Evolutionary conservation across 1,284 basidiomycete species (phyloP).

Genomic region (Anthracocystis setariae): DNA sequence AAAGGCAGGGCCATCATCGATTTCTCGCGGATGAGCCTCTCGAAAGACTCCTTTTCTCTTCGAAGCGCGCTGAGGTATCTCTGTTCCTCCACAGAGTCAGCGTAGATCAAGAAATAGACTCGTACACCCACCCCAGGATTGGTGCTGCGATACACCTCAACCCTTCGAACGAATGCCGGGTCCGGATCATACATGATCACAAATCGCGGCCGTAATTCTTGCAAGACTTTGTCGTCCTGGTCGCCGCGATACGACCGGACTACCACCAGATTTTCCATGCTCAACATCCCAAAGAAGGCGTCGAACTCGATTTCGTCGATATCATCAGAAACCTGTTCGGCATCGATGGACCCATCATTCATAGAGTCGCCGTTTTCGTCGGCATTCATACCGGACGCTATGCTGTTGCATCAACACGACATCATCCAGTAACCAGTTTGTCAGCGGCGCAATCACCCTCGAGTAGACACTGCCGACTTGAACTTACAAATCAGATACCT

Average conservation of each 20-base stretch:
- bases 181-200: constrained; percentile 92
- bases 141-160: constrained; percentile 90
- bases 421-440: no score
- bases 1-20: constrained; percentile 94
- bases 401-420: constrained; percentile 10
- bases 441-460: no score
- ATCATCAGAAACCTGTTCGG: constrained; percentile 29
- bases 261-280: constrained; percentile 82
- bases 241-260: constrained; percentile 91
- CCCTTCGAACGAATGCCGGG: constrained; percentile 87
- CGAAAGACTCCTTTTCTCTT: constrained; percentile 93
- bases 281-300: constrained; percentile 81
- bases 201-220: constrained; percentile 88
- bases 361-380: constrained; percentile 10
- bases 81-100: constrained; percentile 92
- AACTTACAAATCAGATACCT: constrained; percentile 75
- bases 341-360: constrained; percentile 6
- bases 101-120: constrained; percentile 96
- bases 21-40: constrained; percentile 89
- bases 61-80: constrained; percentile 88
- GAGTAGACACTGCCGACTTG: background rate
- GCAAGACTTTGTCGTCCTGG: constrained; percentile 86
- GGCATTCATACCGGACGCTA: constrained; percentile 17
- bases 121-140: constrained; percentile 82
- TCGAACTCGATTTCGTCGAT: constrained; percentile 69